Evolutionary conservation across 805 yeast genomes (phyloP), one percentile per base, ranked within the genome.

Genomic region (Dipodascus albidus): DNA sequence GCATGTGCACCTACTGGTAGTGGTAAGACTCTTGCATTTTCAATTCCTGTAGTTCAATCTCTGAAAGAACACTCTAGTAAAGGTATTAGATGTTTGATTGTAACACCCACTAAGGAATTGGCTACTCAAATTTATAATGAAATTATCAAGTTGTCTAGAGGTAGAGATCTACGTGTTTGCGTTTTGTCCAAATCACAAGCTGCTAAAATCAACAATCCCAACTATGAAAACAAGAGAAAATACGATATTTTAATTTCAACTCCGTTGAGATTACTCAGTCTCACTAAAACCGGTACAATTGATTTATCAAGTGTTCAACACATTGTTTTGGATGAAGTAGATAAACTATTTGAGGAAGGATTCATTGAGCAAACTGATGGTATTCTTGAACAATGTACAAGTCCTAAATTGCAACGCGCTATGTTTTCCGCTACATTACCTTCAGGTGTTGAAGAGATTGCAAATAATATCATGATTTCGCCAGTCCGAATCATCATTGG

Each of bases 1-100:
- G 95, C 96, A 1, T 87, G 96, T 74, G 97, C 98, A 0, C 98
- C 98, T 49, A 93, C 99, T 0, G 99, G 99, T 61, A 88, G 97
- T 2, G 99, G 99, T 74, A 93, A 93, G 66, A 93, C 99, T 0
- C 73, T 93, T 50, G 95, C 97, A 27, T 93, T 85, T 64, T 71
- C 87, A 54, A 79, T 89, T 17, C 99, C 99, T 2, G 61, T 91
- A 60, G 68, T 93, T 20, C 93, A 87, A 60, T 70, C 70, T 54
- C 66, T 77, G 19, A 60, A 67, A 22, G 67, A 72, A 54, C 61
- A 64, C 57, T 49, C 60, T 63, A 24, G 60, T 11, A 50, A 57
- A 14, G 86, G 85, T 0, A 72, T 87, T 8, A 74, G 85, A 59
- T 95, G 95, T 0, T 70, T 93, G 51, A 79, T 93, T 6, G 78